phyloP scores from a whole-genome alignment of 305 asterid genomes.

The Fraxinus sp. region DNA sequence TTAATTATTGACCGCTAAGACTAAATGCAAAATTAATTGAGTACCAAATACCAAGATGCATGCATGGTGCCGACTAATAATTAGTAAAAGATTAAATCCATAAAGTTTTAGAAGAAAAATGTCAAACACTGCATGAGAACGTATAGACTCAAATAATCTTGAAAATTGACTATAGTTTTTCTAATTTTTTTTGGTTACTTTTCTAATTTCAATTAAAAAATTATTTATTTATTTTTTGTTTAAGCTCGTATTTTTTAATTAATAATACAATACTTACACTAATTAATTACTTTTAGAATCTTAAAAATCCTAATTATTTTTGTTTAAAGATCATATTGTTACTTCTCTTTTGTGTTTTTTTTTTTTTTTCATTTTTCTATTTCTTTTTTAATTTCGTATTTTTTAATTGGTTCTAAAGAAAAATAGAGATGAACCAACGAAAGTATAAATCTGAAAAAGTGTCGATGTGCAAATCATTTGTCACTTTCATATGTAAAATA shows the following conservation, averaged over 20 bases:
- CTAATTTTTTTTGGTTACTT: neutral
- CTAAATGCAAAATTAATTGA: neutral
- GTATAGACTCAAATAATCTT: neutral
- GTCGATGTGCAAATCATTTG: neutral
- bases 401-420: neutral
- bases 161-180: too few species aligned
- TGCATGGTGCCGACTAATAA: neutral
- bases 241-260: neutral
- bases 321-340: neutral
- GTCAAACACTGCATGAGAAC: neutral
- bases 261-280: neutral
- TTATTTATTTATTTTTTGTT: neutral
- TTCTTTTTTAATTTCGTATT: neutral
- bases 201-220: too few species aligned
- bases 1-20: neutral
- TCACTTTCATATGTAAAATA: neutral
- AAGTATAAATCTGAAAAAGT: neutral
- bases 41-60: neutral
- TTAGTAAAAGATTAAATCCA: neutral
- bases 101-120: neutral
- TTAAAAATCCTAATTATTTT: neutral
- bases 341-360: neutral
- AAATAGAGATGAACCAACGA: neutral
- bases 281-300: neutral
- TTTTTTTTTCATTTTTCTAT: neutral